Percentiles rank a stretch among this genome's conserved stretches.
These are phyloP conservation scores for Ganoderma leucocontextum DNA, from an alignment of 1,284 basidiomycete genomes.

Conservation along the genomic window DNA sequence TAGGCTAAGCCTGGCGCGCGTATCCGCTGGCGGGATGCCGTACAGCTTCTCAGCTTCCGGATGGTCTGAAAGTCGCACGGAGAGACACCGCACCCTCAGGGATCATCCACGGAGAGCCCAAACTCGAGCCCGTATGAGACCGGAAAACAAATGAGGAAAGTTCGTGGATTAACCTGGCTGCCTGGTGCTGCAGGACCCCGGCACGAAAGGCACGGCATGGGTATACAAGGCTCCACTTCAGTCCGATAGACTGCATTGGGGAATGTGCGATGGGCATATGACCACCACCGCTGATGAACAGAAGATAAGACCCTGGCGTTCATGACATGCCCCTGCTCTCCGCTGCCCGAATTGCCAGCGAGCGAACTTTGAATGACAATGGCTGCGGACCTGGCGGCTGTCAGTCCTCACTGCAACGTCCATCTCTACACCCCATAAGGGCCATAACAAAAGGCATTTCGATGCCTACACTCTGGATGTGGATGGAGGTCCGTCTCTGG, in stretches of 20 bases:
- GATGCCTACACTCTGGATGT: not conserved
- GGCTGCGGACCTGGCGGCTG: constrained; percentile 8
- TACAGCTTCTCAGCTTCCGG: constrained; percentile 19
- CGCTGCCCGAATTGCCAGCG: not conserved
- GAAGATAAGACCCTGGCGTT: constrained; percentile 1
- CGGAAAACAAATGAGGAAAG: constrained; percentile 1
- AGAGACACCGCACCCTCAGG: not conserved
- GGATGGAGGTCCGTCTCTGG: not conserved
- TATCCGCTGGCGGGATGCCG: constrained; percentile 26
- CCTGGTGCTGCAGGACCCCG: not conserved
- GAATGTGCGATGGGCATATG: not conserved
- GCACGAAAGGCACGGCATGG: not conserved
- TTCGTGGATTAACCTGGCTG: not conserved
- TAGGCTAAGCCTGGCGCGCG: not conserved
- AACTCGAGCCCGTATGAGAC: constrained; percentile 10
- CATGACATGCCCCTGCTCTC: constrained; percentile 2
- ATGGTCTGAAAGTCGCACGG: constrained; percentile 1
- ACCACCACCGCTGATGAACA: not conserved
- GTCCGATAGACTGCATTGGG: not conserved
- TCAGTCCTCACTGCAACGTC: not conserved
- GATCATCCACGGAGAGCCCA: not conserved
- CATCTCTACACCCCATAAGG: not conserved
- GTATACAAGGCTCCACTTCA: not conserved
- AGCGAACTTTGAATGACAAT: constrained; percentile 1
- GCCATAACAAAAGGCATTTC: not conserved